Conservation (phyloP, 495 filamentous ascomycete genomes). For the Thozetella sp. region DNA sequence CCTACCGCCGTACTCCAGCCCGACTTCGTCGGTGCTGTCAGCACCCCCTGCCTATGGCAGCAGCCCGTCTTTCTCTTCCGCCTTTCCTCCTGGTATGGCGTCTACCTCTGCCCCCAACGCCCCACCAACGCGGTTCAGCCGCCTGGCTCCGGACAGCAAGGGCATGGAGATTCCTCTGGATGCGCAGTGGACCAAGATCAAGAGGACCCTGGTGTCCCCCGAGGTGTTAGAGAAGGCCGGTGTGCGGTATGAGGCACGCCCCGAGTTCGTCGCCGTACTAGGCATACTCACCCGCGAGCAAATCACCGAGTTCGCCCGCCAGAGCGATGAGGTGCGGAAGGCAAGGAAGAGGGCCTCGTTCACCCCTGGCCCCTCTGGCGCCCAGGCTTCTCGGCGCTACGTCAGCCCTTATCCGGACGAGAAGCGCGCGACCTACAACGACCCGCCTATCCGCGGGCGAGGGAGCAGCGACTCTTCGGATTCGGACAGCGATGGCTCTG, state of each 20-base stretch:
- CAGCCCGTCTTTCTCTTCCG: conserved; percentile 16
- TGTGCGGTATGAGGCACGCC: conserved; percentile 69
- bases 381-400: not conserved
- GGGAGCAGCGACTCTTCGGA: conserved; percentile 1
- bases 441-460: conserved; percentile 14
- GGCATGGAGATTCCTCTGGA: conserved; percentile 65
- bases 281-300: conserved; percentile 62
- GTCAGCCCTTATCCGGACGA: not conserved
- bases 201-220: conserved; percentile 64
- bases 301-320: conserved; percentile 58
- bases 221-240: conserved; percentile 65
- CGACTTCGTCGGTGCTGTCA: conserved; percentile 10
- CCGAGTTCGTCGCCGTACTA: conserved; percentile 68
- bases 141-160: conserved; percentile 48
- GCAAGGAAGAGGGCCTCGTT: conserved; percentile 16
- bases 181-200: conserved; percentile 74
- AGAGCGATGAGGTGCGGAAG: conserved; percentile 57
- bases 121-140: conserved; percentile 14
- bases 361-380: not conserved
- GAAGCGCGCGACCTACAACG: conserved; percentile 1
- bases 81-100: conserved; percentile 10
- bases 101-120: conserved; percentile 12
- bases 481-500: not conserved
- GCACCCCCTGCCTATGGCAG: conserved; percentile 23
- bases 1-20: conserved; percentile 26